A percentile compares a stretch with the other conserved stretches of the same genome.
phyloP scores from a whole-genome alignment of 108 stramenopile genomes.

The Nitzschia sp. region DNA sequence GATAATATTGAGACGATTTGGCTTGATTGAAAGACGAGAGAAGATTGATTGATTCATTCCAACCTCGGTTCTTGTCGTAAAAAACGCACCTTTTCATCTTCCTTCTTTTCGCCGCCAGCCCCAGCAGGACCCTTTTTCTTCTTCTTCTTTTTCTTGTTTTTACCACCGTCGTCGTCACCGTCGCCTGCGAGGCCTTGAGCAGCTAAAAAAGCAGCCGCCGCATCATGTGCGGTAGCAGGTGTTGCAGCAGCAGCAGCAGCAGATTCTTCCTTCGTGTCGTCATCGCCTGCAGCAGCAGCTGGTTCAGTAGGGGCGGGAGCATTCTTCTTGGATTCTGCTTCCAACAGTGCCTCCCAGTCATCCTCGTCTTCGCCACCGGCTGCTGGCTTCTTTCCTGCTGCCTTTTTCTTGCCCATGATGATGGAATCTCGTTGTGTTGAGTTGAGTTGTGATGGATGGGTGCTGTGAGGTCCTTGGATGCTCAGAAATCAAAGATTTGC shows the following conservation, averaged over 20 bases:
- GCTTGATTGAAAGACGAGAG: too few relatives aligned
- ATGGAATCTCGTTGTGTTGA: too few relatives aligned
- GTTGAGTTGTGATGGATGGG: too few relatives aligned
- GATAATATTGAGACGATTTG: too few relatives aligned
- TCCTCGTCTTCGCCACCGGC: constrained; percentile 42
- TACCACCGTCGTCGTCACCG: constrained; percentile 51
- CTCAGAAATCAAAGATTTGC: too few relatives aligned
- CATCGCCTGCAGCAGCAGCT: constrained; percentile 17
- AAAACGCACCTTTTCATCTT: constrained; percentile 45
- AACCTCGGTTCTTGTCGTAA: not conserved
- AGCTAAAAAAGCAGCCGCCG: constrained; percentile 84
- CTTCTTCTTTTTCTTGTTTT: constrained; percentile 91
- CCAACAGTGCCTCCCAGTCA: constrained; percentile 62
- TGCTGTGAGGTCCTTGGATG: too few relatives aligned
- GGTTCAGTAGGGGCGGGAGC: constrained; percentile 7
- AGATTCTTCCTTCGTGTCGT: too few relatives aligned
- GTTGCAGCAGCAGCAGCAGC: constrained; percentile 21
- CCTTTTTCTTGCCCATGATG: constrained; percentile 43
- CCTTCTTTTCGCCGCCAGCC: constrained; percentile 38
- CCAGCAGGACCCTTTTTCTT: constrained; percentile 39
- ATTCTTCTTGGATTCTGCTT: constrained; percentile 47
- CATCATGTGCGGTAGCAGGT: constrained; percentile 41
- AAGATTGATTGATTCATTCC: too few relatives aligned
- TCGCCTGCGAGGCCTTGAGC: constrained; percentile 65
- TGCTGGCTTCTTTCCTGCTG: constrained; percentile 21